Percentiles rank a stretch among this genome's conserved stretches.
Evolutionary conservation across 2,329 filamentous ascomycete species (phyloP).

Genomic region (Chrysosporium keratinophilum): DNA sequence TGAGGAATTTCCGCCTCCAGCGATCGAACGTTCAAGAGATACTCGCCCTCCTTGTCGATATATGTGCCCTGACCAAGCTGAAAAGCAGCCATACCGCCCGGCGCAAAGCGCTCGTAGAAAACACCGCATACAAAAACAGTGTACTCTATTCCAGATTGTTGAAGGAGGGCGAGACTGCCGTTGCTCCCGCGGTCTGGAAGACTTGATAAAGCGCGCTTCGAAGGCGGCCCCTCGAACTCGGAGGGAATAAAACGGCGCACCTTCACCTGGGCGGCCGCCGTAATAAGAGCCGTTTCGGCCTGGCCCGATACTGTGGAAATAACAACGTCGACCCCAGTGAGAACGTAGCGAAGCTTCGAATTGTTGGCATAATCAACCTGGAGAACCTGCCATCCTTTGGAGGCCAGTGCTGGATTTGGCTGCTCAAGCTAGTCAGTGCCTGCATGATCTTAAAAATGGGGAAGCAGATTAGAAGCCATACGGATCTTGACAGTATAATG

Average conservation of each 20-base stretch:
- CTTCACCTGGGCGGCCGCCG: constrained; percentile 54
- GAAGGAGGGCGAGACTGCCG: constrained; percentile 47
- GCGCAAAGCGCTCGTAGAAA: constrained; percentile 65
- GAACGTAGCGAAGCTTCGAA: constrained; percentile 50
- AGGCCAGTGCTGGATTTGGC: constrained; percentile 30
- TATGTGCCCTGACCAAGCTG: constrained; percentile 50
- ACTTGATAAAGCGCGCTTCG: constrained; percentile 46
- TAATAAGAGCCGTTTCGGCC: constrained; percentile 60
- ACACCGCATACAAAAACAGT: constrained; percentile 65
- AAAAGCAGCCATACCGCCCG: constrained; percentile 51
- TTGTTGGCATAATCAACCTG: constrained; percentile 56
- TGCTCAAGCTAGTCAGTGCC: constrained; percentile 15
- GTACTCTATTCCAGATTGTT: constrained; percentile 47
- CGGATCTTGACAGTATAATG: constrained; percentile 58
- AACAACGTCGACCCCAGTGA: constrained; percentile 63
- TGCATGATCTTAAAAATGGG: constrained; percentile 10
- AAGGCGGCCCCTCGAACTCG: constrained; percentile 60
- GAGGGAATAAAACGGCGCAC: constrained; percentile 63
- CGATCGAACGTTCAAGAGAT: constrained; percentile 52
- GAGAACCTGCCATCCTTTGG: constrained; percentile 51
- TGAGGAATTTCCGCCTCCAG: constrained; percentile 53
- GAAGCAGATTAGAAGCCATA: constrained; percentile 29
- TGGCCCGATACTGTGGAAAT: constrained; percentile 61
- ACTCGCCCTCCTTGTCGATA: constrained; percentile 50
- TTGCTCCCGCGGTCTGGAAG: constrained; percentile 52